Evolutionary conservation across 2,329 filamentous ascomycete genomes (phyloP), one percentile per base, ranked within the genome.

Genomic region (Verticillium alfalfae): DNA sequence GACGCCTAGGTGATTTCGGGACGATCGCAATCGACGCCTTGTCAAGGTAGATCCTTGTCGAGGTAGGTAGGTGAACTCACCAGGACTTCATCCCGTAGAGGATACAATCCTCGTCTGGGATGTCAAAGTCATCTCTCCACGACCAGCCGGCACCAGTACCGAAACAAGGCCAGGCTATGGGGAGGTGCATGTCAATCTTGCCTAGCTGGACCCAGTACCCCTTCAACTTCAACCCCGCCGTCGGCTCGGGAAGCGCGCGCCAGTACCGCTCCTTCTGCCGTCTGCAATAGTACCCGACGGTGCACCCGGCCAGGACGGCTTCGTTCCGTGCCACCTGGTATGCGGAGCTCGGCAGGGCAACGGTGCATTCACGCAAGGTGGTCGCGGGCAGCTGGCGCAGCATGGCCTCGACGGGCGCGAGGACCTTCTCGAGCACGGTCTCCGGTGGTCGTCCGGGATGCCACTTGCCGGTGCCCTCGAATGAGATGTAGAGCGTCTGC

Each of bases 121-220:
- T 56, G 34, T 56, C 55, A 15, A 34, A 34, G 31, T 34, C 55
- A 26, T 56, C 55, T 45, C 39, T 45, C 55, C 31, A 34, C 5
- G 34, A 56, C 55, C 34, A 31, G 55, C 13, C 18, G 5, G 10
- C 34, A 13, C 31, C 55, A 16, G 55, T 16, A 3, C 55, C 55
- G 18, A 56, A 56, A n/a, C 55, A 56, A 6, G 55, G 55, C 16
- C 31, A 18, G 55, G 31, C 26, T 22, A 56, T 31, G 15, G 6
- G 15, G 55, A 34, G 26, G 13, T 13, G 1, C 62, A 65, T 59
- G 36, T 70, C 66, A 13, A 60, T 66, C 16, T 68, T 62, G 1
- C 70, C 69, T 13, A 70, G n/a, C 9, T 64, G 67, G 7, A 72
- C 59, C 68, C 70, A 72, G 36, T 72, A 71, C 5, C 70, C 70